Base-by-base conservation (phyloP, 2,329 filamentous ascomycete species). In the Pyrenophora seminiperda region DNA sequence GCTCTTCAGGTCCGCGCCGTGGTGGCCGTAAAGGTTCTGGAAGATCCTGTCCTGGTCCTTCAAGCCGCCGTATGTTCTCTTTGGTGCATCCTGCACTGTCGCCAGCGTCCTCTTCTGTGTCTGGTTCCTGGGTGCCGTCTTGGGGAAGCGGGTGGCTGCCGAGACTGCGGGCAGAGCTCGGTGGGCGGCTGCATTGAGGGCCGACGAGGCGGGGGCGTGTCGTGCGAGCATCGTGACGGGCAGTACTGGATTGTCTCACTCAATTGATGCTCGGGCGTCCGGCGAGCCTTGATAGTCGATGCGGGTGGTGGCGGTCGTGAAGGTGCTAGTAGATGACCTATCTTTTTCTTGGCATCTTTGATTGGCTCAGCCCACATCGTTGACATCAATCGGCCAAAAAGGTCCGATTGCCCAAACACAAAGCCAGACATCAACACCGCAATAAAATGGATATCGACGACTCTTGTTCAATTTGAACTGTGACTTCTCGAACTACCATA, bases 1-100 rank as follows among this genome's bases (percentile, higher is more conserved):
- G 72, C 86, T 91, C 81, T 94, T 93, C 65, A 99, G 79, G 75
- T 97, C 92, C 57, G 91, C 83, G 43, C 91, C 91, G 78, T 90
- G 91, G 73, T 94, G 91, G 69, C 91, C 87, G 79, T 99, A 99
- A 52, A 99, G 83, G 79, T 99, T 99, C 80, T 96, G 92, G 79
- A 99, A 99, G 77, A 99, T 99, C 68, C 94, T 87, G 79, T 99
- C 94, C 80, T 97, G 91, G 75, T 99, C 94, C 78, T 86, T 89
- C 66, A 99, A 83, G 50, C 91, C 91, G 68, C 94, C 91, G 76
- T 95, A 89, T 61, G 83, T 82, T 68, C 79, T 77, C 75, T 88
- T 87, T 42, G 76, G 71, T 11, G 72, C 71, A 65, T 81, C 78
- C 55, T 78, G 75, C 24, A 81, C 77, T n/a, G 81, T 74, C 70